Percentiles rank a stretch among this genome's conserved stretches.
Conservation (phyloP, 371 early-diverging fungal species). For the Parasitella parasitica region DNA sequence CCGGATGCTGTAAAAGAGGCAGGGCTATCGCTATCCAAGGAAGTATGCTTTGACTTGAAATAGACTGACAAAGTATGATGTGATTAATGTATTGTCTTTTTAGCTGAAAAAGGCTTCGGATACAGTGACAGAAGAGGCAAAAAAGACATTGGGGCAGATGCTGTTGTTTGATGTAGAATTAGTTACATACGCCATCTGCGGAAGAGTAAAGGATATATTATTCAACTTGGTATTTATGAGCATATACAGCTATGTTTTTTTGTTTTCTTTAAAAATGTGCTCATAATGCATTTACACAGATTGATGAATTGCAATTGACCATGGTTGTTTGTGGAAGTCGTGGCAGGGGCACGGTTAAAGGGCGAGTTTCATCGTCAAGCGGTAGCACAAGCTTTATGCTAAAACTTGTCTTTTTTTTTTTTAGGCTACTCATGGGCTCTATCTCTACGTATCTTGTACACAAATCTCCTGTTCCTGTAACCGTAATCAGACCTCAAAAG, state of each 20-base stretch:
- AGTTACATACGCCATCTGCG: slow-evolving; percentile 47
- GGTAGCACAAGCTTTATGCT: neutral
- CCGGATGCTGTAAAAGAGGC: slow-evolving; percentile 32
- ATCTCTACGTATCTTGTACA: slow-evolving; percentile 60
- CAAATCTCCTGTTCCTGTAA: slow-evolving; percentile 61
- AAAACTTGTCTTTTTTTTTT: neutral
- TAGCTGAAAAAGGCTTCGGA: slow-evolving; percentile 33
- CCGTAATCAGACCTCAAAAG: slow-evolving; percentile 55
- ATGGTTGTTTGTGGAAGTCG: slow-evolving; percentile 63
- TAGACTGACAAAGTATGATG: neutral
- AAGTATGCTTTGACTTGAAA: slow-evolving; percentile 7
- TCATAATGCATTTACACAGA: too few species aligned
- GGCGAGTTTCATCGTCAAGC: slow-evolving; percentile 26
- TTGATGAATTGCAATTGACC: slow-evolving; percentile 47
- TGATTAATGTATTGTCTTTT: neutral
- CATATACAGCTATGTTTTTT: neutral
- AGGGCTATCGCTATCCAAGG: slow-evolving; percentile 25
- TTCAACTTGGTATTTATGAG: slow-evolving; percentile 24
- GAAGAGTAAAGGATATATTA: slow-evolving; percentile 54
- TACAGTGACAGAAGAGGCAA: slow-evolving; percentile 32
- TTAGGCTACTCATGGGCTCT: slow-evolving; percentile 51
- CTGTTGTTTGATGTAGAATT: slow-evolving; percentile 49
- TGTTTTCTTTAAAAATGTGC: too few species aligned
- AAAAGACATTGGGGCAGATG: slow-evolving; percentile 36
- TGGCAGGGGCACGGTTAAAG: slow-evolving; percentile 57